Base-by-base conservation (phyloP, 2,329 filamentous ascomycete species). In the Drechslerella coelobrocha region DNA sequence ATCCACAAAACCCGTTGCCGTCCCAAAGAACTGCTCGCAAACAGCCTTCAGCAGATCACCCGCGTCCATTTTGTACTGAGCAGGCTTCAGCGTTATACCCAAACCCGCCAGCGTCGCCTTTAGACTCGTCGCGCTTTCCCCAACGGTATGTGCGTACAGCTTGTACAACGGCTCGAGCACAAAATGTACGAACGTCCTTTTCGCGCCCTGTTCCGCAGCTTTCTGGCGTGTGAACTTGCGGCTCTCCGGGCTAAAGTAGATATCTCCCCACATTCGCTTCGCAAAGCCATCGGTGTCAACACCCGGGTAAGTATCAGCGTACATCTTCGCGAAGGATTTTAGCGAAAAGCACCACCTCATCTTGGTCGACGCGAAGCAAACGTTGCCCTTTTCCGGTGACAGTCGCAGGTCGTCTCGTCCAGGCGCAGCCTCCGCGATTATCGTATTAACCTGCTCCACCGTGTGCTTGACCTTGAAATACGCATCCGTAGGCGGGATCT, bases 401-500 rank as follows among this genome's bases (percentile, higher is more conserved):
- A 99, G 80, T 73, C 94, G 86, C 79, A 86, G 87, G 72, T 85
- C 86, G 76, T 91, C 90, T 75, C 86, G 86, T 1, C 91, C 89
- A 2, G 94, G 93, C 26, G 92, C 83, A 2, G 90, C 89, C 78
- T 90, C 92, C 77, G 96, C 91, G 76, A 99, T 97, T 75, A 94
- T 83, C 0, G 91, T 96, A 80, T 99, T 99, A 79, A 99, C 92
- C 79, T 97, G 91, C 79, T 99, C 94, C 57, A 99, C 87, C n/a
- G 97, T 92, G 78, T 97, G 92, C 81, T 97, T 97, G 60, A 99
- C 83, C 83, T 99, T 99, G 84, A 97, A 97, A 81, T 99, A 99
- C 10, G 94, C 94, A 78, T 99, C 94, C 74, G 88, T 91, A 1
- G 94, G 94, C 1, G 94, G 94, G 12, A 99, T 84, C 79, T 96